Base-by-base conservation (phyloP, 805 yeast genomes). In the Hanseniaspora occidentalis region DNA sequence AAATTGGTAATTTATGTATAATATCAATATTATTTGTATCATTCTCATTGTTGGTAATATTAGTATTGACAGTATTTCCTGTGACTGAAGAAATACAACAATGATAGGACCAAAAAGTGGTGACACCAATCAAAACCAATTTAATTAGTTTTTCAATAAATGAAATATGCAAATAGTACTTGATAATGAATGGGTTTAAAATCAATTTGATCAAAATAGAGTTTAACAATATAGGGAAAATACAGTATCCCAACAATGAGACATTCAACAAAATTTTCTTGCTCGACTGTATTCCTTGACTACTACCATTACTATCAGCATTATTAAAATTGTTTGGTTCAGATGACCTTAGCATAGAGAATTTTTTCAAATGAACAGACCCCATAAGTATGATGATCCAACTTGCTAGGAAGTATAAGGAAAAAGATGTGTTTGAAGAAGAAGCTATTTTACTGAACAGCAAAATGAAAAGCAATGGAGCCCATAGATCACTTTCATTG, bases 161-260 rank as follows among this genome's bases (percentile, higher is more conserved):
- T 9, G 41, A 38, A 8, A 24, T 24, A 24, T 14, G 13, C 17
- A 38, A 38, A 18, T 42, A 41, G 9, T 38, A 31, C n/a, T 43
- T 48, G 22, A 56, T 38, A n/a, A 48, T 20, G 14, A 58, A 31
- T 7, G 63, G 64, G 29, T 41, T 41, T 5, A 54, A 37, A 4
- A 58, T 14, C 2, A 51, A 10, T 23, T 54, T 55, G 16, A 56
- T 46, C 10, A 53, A 6, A 7, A 54, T 24, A 2, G 59, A 46
- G 25, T 52, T 54, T 6, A 58, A 26, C 5, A 58, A 55, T 31
- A 54, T 56, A 11, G 62, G 60, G 40, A 58, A 60, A 10, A 60
- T 39, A 38, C 62, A 58, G 41, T 60, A 60, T 11, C 62, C 61
- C 2, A 53, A 43, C 4, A 58, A 37, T 3, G 64, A 60, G 3